Base-by-base conservation (phyloP, 2,329 filamentous ascomycete species). In the Pseudofabraea citricarpa region DNA sequence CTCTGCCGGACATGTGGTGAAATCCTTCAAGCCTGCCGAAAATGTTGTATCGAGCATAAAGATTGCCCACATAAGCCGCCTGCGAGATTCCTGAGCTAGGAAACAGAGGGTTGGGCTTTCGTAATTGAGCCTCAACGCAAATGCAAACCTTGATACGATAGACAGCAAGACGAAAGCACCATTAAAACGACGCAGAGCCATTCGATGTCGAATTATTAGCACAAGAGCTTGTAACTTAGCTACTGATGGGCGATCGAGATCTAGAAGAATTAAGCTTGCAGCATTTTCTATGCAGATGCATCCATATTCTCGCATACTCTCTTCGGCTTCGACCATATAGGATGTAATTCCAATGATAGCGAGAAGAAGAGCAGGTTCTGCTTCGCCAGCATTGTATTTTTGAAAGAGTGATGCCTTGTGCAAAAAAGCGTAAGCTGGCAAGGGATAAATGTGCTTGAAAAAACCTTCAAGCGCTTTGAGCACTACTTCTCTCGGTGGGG, bases 21-120 rank as follows among this genome's bases (percentile, higher is more conserved):
- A 40, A 12, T 40, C 37, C 16, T 27, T 18, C 9, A 40, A 13
- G 8, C 37, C 37, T 2, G 21, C 37, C 8, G 37, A 24, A n/a
- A 16, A 40, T 10, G 21, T 18, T 8, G 37, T 27, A 8, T 40
- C 37, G 4, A 40, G 9, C 37, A 40, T 40, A 26, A 20, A 40
- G 19, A 29, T 18, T n/a, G 37, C 23, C 37, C 37, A 40, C 37
- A 40, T 40, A 13, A 40, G 23, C n/a, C 37, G 26, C 29, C 37
- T 27, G n/a, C 37, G 16, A 10, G 15, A 27, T 16, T 40, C 37
- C 23, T 31, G 22, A 6, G 21, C 23, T 31, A 40, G n/a, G 20
- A 29, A 40, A 23, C 15, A 12, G 15, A 40, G 13, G 15, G 9
- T 31, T 10, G 15, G 15, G 12, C 23, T 27, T 40, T 40, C 37